Base-by-base conservation (phyloP, 1,284 basidiomycete species). In the Trametes sp. region DNA sequence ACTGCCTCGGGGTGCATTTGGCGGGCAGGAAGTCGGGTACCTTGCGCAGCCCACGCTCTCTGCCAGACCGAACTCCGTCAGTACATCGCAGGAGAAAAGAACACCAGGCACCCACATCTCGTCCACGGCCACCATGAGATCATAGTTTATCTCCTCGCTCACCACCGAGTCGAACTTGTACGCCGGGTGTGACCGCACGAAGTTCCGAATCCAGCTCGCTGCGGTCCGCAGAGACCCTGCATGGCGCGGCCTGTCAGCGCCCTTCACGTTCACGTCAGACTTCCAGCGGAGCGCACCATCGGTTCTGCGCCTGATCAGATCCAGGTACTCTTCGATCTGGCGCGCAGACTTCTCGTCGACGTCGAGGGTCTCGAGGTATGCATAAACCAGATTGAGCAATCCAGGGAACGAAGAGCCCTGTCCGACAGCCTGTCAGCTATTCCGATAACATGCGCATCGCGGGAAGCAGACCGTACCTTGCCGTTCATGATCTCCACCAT, bases 401-500 rank as follows among this genome's bases (percentile, higher is more conserved):
- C 98, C 98, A 0, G 93, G 93, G 83, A 95, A 98, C 21, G 78
- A 74, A 46, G 79, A 77, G 24, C 84, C 85, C 84, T 93, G 62
- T 36, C 64, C 33, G 14, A 28, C 54, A 33, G 24, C 19, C 16
- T 50, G 3, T 58, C 36, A 54, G 29, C 21, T 10, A 53, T 7
- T 16, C 23, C 23, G 21, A 9, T 11, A 14, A 13, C 33, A 5
- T 5, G 7, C 16, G 52, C 14, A 29, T 36, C 16, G 21, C 21
- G 28, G 2, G 7, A 26, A 10, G 4, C 16, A 38, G 23, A 14
- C 24, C 26, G 41, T 53, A 90, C 92, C 84, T 92, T 94, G 21
- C 98, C 98, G 72, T 94, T 95, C 78, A 99, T 93, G 50, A 99
- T 93, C 79, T 99, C 95, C 69, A 95, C 82, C 75, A 98, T 84